Base-by-base conservation (phyloP, 805 yeast species). In the Teunomyces tritomae region DNA sequence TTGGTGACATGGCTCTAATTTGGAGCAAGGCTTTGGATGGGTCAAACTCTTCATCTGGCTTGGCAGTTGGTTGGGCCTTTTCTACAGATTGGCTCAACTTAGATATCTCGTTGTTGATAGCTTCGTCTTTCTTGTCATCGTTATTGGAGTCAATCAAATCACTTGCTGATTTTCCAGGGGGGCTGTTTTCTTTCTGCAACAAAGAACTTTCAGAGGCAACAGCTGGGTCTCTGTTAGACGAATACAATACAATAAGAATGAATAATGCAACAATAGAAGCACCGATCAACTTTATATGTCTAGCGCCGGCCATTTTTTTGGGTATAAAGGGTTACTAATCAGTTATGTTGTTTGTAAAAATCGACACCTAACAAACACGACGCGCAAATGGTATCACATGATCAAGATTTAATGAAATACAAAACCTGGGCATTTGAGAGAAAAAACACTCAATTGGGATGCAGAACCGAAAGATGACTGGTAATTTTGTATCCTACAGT, bases 1-100 rank as follows among this genome's bases (percentile, higher is more conserved):
- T 79, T 13, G 95, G 94, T 1, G 88, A 73, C 39, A 81, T 53
- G 6, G 76, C 55, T 45, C 90, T 60, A 29, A 87, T 85, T 45
- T 74, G 76, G 36, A 76, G 65, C 51, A 82, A 80, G 46, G 64
- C 77, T 43, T 64, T 58, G 11, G 63, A 70, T 2, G 75, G 68
- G 55, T 71, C 74, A 46, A 63, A 71, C 9, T 29, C 24, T 13
- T 32, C 43, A 11, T 43, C 45, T 14, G 33, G 35, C 11, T 45
- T 48, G 20, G 33, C 13, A 34, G 27, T 17, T 11, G 41, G 28
- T 6, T 13, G 30, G 6, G 17, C 8, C 20, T 33, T 39, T 16
- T 17, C 39, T 13, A 9, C 34, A 33, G 43, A 28, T 34, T 45
- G 49, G 44, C 46, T 43, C 53, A 41, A 44, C 54, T 47, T 55